phyloP scores from a whole-genome alignment of 1,284 basidiomycete species.

The Malassezia restricta region DNA sequence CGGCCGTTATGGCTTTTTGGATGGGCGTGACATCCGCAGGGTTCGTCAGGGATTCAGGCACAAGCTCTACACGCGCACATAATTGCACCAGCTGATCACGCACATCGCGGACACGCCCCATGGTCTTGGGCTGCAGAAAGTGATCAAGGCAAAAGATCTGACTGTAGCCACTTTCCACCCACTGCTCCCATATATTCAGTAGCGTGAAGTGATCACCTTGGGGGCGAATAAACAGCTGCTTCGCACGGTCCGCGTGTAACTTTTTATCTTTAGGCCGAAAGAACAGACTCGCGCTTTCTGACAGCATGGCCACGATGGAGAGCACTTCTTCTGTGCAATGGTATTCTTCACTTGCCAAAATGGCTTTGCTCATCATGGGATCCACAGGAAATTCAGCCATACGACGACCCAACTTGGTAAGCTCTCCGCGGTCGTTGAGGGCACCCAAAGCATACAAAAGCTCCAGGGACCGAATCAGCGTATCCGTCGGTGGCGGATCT shows the following conservation, averaged over 20 bases:
- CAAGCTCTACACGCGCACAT: slow-evolving; percentile 91
- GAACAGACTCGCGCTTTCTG: slow-evolving; percentile 84
- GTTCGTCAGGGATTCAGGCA: slow-evolving; percentile 74
- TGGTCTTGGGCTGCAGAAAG: slow-evolving; percentile 90
- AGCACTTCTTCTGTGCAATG: slow-evolving; percentile 93
- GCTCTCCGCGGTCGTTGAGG: slow-evolving; percentile 84
- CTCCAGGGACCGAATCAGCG: slow-evolving; percentile 88
- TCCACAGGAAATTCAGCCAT: slow-evolving; percentile 99
- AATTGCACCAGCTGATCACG: slow-evolving; percentile 81
- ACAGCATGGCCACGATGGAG: slow-evolving; percentile 94
- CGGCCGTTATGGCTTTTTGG: slow-evolving; percentile 85
- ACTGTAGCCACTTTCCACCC: slow-evolving; percentile 91
- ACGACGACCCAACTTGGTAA: slow-evolving; percentile 84
- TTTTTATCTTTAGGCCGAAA: slow-evolving; percentile 67
- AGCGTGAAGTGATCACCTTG: slow-evolving; percentile 98
- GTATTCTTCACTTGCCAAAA: slow-evolving; percentile 87
- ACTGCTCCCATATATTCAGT: slow-evolving; percentile 94
- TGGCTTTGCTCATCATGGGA: slow-evolving; percentile 90
- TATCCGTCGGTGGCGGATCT: slow-evolving; percentile 73
- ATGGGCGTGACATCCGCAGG: slow-evolving; percentile 78
- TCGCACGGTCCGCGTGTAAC: slow-evolving; percentile 63
- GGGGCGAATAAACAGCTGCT: slow-evolving; percentile 75
- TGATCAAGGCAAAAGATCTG: slow-evolving; percentile 53
- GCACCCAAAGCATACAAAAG: slow-evolving; percentile 89
- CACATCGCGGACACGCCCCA: slow-evolving; percentile 86